phyloP scores from a whole-genome alignment of 495 filamentous ascomycete genomes.

The Astrothelium macrocarpum region DNA sequence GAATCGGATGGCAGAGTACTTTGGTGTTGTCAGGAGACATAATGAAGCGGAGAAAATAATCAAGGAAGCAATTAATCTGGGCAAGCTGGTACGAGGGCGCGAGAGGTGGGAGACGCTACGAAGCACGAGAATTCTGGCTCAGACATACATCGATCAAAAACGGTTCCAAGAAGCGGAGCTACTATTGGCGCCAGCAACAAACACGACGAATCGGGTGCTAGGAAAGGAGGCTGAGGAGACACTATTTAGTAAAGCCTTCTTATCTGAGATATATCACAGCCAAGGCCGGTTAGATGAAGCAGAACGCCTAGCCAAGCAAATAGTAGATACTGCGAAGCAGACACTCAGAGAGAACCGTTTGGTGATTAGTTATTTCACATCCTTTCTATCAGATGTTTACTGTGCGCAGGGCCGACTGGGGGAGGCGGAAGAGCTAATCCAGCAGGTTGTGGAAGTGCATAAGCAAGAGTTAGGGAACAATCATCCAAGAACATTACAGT shows the following conservation, averaged over 20 bases:
- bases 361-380: background rate
- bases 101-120: background rate
- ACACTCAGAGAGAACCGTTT: constrained; percentile 10
- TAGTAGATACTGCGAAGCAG: background rate
- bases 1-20: background rate
- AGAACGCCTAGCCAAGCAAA: background rate
- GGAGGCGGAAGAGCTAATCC: constrained; percentile 7
- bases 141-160: background rate
- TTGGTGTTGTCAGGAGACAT: background rate
- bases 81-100: background rate
- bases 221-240: constrained; percentile 11
- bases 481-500: too few species aligned
- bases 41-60: background rate
- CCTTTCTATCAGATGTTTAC: background rate
- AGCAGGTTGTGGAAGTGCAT: constrained; percentile 1
- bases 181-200: constrained; percentile 3
- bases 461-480: constrained; percentile 8
- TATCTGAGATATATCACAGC: background rate
- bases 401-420: constrained; percentile 1
- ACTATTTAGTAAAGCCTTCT: background rate
- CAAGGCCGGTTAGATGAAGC: constrained; percentile 9
- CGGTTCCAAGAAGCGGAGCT: constrained; percentile 4
- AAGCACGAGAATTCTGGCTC: background rate
- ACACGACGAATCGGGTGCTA: constrained; percentile 6
- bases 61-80: background rate